phyloP scores from a whole-genome alignment of 2,329 filamentous ascomycete species.

The Xylariales sp. region DNA sequence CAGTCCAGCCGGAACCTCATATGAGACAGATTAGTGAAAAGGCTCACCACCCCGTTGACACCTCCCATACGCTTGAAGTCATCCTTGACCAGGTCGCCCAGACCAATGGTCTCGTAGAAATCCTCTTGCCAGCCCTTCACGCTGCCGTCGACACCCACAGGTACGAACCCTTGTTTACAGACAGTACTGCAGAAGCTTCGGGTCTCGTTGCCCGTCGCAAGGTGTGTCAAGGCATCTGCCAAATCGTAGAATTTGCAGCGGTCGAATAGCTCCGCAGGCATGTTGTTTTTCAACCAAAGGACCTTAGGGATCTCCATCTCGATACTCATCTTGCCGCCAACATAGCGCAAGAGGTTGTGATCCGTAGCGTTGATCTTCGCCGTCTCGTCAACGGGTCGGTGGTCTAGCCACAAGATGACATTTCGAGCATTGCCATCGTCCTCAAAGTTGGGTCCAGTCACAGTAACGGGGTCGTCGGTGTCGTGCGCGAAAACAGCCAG shows the following conservation, averaged over 20 bases:
- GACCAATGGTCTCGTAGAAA: slow-evolving; percentile 80
- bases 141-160: slow-evolving; percentile 94
- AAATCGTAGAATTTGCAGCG: slow-evolving; percentile 97
- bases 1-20: slow-evolving; percentile 15
- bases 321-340: slow-evolving; percentile 96
- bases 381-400: slow-evolving; percentile 85
- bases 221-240: slow-evolving; percentile 85
- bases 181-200: slow-evolving; percentile 94
- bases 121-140: slow-evolving; percentile 98
- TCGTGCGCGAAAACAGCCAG: slow-evolving; percentile 85
- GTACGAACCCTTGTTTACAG: slow-evolving; percentile 95
- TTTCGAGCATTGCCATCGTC: slow-evolving; percentile 82
- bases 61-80: slow-evolving; percentile 92
- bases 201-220: slow-evolving; percentile 88
- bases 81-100: slow-evolving; percentile 78
- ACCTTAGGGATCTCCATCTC: slow-evolving; percentile 99
- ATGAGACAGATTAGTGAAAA: slow-evolving; percentile 24
- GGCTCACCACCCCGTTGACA: slow-evolving; percentile 87
- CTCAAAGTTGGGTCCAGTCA: slow-evolving; percentile 82
- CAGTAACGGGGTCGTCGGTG: slow-evolving; percentile 84
- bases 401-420: slow-evolving; percentile 95
- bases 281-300: slow-evolving; percentile 96
- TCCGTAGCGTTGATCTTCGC: slow-evolving; percentile 88
- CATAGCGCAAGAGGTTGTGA: slow-evolving; percentile 91
- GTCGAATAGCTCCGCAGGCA: slow-evolving; percentile 85